Conservation (phyloP, 371 early-diverging fungal genomes). For the Blakeslea trispora region DNA sequence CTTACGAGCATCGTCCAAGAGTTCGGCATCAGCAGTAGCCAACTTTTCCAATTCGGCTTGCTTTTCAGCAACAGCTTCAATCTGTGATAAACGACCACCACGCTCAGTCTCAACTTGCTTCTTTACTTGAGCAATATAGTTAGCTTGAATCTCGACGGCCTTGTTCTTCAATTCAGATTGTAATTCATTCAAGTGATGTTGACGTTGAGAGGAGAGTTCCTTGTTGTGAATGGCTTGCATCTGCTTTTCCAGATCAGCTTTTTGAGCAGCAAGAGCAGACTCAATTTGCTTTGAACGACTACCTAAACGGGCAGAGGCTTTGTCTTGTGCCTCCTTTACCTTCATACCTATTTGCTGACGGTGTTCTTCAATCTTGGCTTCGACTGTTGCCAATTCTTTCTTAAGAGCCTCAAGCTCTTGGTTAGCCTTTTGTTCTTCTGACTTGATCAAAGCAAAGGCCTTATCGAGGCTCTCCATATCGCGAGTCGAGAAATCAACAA, state of each 20-base stretch:
- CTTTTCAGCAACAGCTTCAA: slow-evolving; percentile 79
- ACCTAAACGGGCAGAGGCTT: slow-evolving; percentile 31
- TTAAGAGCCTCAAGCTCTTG: slow-evolving; percentile 19
- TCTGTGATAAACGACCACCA: slow-evolving; percentile 83
- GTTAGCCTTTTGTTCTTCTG: slow-evolving; percentile 28
- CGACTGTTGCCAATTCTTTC: slow-evolving; percentile 5
- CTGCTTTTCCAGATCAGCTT: slow-evolving; percentile 26
- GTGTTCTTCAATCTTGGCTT: slow-evolving; percentile 12
- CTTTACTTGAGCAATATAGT: slow-evolving; percentile 70
- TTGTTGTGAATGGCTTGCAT: slow-evolving; percentile 27
- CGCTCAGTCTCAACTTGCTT: slow-evolving; percentile 88
- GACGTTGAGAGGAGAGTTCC: slow-evolving; percentile 48
- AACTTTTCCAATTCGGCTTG: slow-evolving; percentile 74
- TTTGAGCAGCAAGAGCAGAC: slow-evolving; percentile 40
- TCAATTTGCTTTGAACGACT: slow-evolving; percentile 46
- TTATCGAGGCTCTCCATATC: slow-evolving; percentile 35
- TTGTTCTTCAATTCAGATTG: slow-evolving; percentile 49
- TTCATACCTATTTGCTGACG: slow-evolving; percentile 25
- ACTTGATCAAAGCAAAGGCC: slow-evolving; percentile 23
- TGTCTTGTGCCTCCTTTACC: slow-evolving; percentile 20
- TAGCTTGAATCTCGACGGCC: slow-evolving; percentile 56
- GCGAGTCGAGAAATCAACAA: slow-evolving; percentile 39
- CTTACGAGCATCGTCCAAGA: slow-evolving; percentile 56
- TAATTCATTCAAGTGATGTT: slow-evolving; percentile 36
- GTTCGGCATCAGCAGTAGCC: slow-evolving; percentile 61